Evolutionary conservation across 257 asterid genomes (phyloP).

Genomic region (Petunia secreta): DNA sequence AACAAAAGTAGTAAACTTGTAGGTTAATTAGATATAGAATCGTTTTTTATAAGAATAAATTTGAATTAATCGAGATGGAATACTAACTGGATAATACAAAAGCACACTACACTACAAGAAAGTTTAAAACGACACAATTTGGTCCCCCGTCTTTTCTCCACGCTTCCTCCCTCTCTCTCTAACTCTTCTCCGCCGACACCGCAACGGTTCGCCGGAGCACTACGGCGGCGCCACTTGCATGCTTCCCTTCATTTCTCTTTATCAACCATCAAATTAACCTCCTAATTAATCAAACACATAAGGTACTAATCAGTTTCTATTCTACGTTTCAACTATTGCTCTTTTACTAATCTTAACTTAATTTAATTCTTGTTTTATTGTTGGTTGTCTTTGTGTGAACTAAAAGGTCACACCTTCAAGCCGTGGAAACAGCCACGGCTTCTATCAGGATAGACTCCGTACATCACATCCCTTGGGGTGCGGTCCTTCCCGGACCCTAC

Average conservation of each 20-base stretch:
- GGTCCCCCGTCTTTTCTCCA: conserved; percentile 33
- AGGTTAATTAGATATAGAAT: too few relatives aligned
- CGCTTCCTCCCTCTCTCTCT: conserved; percentile 16
- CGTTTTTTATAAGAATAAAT: not conserved
- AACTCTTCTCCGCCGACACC: conserved; percentile 33
- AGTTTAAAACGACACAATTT: conserved; percentile 18
- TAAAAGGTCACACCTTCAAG: too few relatives aligned
- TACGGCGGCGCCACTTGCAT: conserved; percentile 22
- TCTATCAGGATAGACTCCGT: too few relatives aligned
- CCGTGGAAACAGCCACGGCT: too few relatives aligned
- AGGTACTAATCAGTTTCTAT: conserved; percentile 9
- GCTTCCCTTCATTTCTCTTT: not conserved
- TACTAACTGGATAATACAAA: not conserved
- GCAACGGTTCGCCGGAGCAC: conserved; percentile 52
- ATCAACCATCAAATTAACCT: not conserved
- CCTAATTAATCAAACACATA: not conserved
- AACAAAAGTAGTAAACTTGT: too few relatives aligned
- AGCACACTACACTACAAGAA: not conserved
- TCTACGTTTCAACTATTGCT: not conserved
- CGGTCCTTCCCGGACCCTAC: too few relatives aligned
- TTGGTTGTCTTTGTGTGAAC: too few relatives aligned
- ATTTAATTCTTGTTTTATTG: not conserved
- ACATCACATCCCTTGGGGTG: too few relatives aligned
- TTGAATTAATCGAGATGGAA: not conserved
- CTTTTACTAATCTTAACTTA: not conserved